phyloP scores from a whole-genome alignment of 2,329 filamentous ascomycete species.

The Epichloe baconii region DNA sequence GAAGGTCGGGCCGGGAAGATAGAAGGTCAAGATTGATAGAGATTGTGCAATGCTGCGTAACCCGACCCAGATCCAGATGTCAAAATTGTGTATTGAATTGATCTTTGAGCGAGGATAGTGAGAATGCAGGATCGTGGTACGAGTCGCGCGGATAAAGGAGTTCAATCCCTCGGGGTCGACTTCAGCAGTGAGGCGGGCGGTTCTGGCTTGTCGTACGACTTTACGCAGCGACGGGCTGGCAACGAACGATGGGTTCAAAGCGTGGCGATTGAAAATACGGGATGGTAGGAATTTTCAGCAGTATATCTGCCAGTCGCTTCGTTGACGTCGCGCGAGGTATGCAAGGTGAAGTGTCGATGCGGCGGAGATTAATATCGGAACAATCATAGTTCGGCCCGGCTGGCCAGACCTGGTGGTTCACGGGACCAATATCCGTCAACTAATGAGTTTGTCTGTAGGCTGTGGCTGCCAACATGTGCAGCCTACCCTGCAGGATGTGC shows the following conservation, averaged over 20 bases:
- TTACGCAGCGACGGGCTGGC: background rate
- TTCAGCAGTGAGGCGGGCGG: background rate
- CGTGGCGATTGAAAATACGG: background rate
- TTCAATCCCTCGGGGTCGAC: background rate
- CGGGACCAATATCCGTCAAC: background rate
- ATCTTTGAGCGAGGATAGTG: background rate
- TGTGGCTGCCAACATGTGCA: too few relatives aligned
- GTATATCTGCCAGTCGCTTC: background rate
- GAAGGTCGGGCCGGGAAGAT: background rate
- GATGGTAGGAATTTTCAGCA: background rate
- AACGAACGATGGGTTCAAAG: background rate
- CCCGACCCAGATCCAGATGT: background rate
- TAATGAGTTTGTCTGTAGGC: too few relatives aligned
- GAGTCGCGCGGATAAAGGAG: background rate
- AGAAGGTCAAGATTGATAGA: background rate
- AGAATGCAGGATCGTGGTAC: background rate
- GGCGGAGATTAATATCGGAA: conserved; percentile 4
- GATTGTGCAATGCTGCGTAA: background rate
- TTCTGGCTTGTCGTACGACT: background rate
- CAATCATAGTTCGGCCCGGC: background rate
- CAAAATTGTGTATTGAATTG: background rate
- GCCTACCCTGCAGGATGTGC: too few relatives aligned
- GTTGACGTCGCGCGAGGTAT: conserved; percentile 6
- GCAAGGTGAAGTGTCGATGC: conserved; percentile 13
- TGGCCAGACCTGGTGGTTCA: background rate